phyloP scores from a whole-genome alignment of 352 stramenopile species.

The Phytophthora pistaciae region DNA sequence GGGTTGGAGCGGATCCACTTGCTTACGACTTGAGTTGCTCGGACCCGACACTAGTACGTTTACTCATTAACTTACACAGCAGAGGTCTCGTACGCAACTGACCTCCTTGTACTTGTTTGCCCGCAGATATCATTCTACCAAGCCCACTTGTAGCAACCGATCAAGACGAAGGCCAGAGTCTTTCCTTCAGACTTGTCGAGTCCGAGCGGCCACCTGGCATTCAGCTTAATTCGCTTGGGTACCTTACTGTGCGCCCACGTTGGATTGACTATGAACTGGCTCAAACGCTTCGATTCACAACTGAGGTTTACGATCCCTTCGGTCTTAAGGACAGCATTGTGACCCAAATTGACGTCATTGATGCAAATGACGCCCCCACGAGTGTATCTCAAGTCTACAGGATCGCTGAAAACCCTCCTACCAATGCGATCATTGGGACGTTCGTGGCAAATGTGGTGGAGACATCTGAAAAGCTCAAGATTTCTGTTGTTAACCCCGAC shows the following conservation, averaged over 20 bases:
- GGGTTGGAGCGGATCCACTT: conserved; percentile 43
- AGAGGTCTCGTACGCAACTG: neutral
- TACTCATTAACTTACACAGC: neutral
- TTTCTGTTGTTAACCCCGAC: conserved; percentile 5
- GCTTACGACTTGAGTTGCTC: conserved; percentile 56
- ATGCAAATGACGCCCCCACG: conserved; percentile 30
- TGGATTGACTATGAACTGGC: conserved; percentile 48
- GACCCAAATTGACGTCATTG: conserved; percentile 15
- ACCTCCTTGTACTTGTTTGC: neutral
- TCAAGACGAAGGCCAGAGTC: conserved; percentile 16
- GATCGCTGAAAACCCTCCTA: conserved; percentile 24
- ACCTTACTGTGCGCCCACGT: conserved; percentile 28
- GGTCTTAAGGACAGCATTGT: conserved; percentile 22
- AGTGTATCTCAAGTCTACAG: conserved; percentile 1
- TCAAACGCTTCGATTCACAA: conserved; percentile 17
- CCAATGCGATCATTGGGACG: conserved; percentile 14
- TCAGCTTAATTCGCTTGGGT: conserved; percentile 32
- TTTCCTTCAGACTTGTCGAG: conserved; percentile 28
- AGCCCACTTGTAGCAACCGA: conserved; percentile 17
- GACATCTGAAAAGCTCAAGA: conserved; percentile 13
- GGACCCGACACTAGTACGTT: conserved; percentile 50
- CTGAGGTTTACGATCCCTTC: conserved; percentile 33
- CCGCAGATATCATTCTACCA: conserved; percentile 14
- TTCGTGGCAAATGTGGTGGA: conserved; percentile 19
- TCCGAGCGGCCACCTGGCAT: conserved; percentile 33